phyloP scores from a whole-genome alignment of 352 stramenopile genomes.

The Pythium utonaiense region DNA sequence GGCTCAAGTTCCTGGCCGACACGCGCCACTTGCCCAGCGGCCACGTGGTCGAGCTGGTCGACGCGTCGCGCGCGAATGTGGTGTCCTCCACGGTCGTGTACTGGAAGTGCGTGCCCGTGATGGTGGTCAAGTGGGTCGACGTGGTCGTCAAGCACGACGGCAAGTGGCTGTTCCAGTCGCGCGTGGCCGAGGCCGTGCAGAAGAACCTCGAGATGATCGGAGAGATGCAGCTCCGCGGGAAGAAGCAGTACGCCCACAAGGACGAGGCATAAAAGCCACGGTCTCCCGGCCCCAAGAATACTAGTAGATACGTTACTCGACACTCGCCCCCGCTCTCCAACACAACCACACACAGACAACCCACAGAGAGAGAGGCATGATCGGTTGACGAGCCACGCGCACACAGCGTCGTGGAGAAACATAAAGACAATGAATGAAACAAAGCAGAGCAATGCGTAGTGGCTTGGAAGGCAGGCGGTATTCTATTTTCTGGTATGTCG shows the following conservation, averaged over 20 bases:
- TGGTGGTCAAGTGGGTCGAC: conserved; percentile 82
- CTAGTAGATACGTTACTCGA: not conserved
- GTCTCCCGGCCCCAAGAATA: not conserved
- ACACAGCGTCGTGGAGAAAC: too few species aligned
- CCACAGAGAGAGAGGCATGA: not conserved
- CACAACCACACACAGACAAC: not conserved
- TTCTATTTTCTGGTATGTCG: too few species aligned
- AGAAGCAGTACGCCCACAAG: conserved; percentile 84
- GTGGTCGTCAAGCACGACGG: conserved; percentile 69
- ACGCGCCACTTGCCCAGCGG: conserved; percentile 78
- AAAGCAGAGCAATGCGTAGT: too few species aligned
- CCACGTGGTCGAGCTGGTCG: conserved; percentile 67
- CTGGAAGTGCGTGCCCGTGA: conserved; percentile 84
- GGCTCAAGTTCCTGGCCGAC: conserved; percentile 80
- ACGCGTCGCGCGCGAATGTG: conserved; percentile 51
- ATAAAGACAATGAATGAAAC: too few species aligned
- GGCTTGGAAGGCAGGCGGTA: too few species aligned
- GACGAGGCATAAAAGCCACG: conserved; percentile 26
- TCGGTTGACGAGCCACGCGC: too few species aligned
- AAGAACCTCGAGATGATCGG: conserved; percentile 89
- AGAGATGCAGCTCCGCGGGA: conserved; percentile 85
- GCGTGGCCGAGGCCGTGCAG: conserved; percentile 70
- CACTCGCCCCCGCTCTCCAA: too few species aligned
- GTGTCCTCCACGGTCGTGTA: conserved; percentile 69
- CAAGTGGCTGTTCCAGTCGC: conserved; percentile 72